Conservation (phyloP, 73 alveolate genomes). For the Paramecium tetraurelia region DNA sequence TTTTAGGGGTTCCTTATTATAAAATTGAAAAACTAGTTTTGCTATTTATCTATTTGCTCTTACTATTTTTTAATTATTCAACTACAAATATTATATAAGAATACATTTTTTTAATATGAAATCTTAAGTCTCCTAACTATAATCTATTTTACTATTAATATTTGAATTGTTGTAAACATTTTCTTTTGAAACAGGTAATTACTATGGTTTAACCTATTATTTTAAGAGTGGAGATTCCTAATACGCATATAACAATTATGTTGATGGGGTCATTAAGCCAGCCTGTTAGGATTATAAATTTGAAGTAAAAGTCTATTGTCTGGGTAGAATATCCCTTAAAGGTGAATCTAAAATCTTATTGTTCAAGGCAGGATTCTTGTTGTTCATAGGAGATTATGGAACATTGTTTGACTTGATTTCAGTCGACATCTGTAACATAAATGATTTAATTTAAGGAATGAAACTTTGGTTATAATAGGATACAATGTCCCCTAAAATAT, state of each 20-base stretch:
- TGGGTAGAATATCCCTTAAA: slow-evolving; percentile 18
- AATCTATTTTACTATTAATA: background rate
- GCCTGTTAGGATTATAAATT: background rate
- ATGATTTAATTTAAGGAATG: slow-evolving; percentile 1
- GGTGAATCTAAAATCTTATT: slow-evolving; percentile 28
- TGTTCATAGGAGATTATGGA: slow-evolving; percentile 15
- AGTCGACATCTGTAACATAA: background rate
- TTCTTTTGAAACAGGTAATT: background rate
- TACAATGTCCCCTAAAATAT: slow-evolving; percentile 24
- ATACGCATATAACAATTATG: slow-evolving; percentile 44
- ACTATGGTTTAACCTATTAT: background rate
- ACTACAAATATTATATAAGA: background rate
- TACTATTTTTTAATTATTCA: slow-evolving; percentile 14
- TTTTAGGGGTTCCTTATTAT: background rate
- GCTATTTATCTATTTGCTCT: background rate
- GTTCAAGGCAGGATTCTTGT: slow-evolving; percentile 1
- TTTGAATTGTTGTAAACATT: background rate
- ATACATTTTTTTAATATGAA: slow-evolving; percentile 32
- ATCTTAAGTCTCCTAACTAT: slow-evolving; percentile 30
- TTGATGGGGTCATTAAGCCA: slow-evolving; percentile 37
- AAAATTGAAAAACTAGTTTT: slow-evolving; percentile 44
- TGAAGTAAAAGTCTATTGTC: background rate
- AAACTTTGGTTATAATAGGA: background rate
- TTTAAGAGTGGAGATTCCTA: slow-evolving; percentile 35
- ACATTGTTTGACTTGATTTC: background rate